Evolutionary conservation across 2,329 filamentous ascomycete genomes (phyloP), one percentile per base, ranked within the genome.

Genomic region (Rhexocercosporidium sp.): DNA sequence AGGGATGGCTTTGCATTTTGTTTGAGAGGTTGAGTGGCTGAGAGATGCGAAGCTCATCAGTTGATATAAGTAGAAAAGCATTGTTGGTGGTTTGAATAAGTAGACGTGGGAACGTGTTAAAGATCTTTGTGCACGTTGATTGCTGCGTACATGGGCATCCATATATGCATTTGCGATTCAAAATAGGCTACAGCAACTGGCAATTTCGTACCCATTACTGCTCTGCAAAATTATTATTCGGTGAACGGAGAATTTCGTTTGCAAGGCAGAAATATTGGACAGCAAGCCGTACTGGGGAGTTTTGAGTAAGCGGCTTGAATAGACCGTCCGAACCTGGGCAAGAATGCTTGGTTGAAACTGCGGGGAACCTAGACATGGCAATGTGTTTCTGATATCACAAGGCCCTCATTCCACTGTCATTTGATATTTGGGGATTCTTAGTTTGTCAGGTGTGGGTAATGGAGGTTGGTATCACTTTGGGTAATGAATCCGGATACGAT

Each of bases 1-100:
- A 1, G 83, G 84, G 54, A 81, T 82, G 1, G 82, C 78, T 74
- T 85, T 86, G 77, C 84, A 86, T 20, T 60, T 31, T 53, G 61
- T 56, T 11, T 63, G 47, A 3, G 63, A 41, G 5, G 18, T 39
- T 3, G 64, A 39, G 22, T 41, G 7, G 41, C 44, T 6, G 2
- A 66, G 54, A n/a, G 44, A 16, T 59, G 47, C 31, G 49, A 69
- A n/a, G 5, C 54, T 31, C 6, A 66, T 27, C 46, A 68, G 39
- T 54, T 68, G 51, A 20, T 63, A 39, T 1, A 61, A 3, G 27
- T 60, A 54, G 27, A 53, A 62, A 14, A 66, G 31, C 31, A 63
- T 59, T 31, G 44, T 56, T 51, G 41, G 3, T 31, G 3, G 20
- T 20, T 62, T 44, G 20, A 53, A 22, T 25, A 12, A 27, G 37